Evolutionary conservation across 495 filamentous ascomycete species (phyloP), one percentile per base, ranked within the genome.

Genomic region (Penicillium parvum): DNA sequence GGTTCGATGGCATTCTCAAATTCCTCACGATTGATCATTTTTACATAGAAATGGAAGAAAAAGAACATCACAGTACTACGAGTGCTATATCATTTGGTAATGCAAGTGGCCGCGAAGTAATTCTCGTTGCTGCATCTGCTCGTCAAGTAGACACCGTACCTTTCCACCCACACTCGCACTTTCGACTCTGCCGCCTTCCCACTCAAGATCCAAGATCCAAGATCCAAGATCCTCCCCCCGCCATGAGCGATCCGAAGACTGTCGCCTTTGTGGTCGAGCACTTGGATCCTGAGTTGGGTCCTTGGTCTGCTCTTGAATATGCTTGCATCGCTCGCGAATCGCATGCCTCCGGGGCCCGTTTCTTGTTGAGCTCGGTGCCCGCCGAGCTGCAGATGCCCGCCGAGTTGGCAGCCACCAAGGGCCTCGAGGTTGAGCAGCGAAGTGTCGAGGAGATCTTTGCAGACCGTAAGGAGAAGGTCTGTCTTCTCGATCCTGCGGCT

Each of bases 291-390:
- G 92, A 98, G 63, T 76, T 97, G 17, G 92, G 91, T n/a, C 76
- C 77, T 22, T 98, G 92, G 92, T 96, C 90, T 4, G 77, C 83
- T 15, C 75, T 96, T 14, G 92, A 98, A 69, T 98, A 98, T 70
- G 66, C 77, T 39, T 76, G 83, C 45, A 95, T 97, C 50, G 86
- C 89, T 17, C 68, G 73, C 22, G 92, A 98, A 71, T 88, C 84
- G 28, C 65, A 82, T 47, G 74, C 72, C 8, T 64, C 76, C 12
- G 82, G 83, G 17, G 76, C 81, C 32, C 68, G 72, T 34, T 96
- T 96, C 65, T 77, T 86, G 42, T 75, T 98, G 32, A 92, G 90
- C n/a, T 92, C 86, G 7, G 79, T 96, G 15, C 81, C 88, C 2
- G 41, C 66, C 8, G 68, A 66, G 6, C 72, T 96, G 64, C 72